These are phyloP conservation scores for Kluyveromyces wickerhamii DNA, from an alignment of 805 yeast species.

Conservation along the genomic window DNA sequence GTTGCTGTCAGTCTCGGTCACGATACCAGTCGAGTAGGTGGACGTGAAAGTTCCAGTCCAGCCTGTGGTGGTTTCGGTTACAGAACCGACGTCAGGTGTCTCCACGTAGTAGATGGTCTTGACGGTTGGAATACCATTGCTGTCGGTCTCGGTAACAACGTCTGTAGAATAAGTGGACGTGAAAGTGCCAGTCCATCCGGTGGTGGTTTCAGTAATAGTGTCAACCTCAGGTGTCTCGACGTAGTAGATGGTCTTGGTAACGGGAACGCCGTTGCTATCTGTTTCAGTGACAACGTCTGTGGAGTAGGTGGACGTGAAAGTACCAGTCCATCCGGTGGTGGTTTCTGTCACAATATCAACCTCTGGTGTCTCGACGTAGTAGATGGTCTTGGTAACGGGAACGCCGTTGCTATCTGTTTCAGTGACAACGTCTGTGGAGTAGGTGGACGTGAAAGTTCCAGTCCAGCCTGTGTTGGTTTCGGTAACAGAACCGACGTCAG, in stretches of 20 bases:
- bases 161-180: constrained; percentile 4
- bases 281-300: constrained; percentile 1
- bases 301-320: constrained; percentile 2
- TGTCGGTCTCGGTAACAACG: constrained; percentile 8
- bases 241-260: neutral
- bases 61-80: neutral
- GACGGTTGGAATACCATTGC: constrained; percentile 7
- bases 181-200: neutral
- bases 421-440: constrained; percentile 1
- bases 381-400: constrained; percentile 10
- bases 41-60: neutral
- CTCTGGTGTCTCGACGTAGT: constrained; percentile 14
- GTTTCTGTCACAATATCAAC: neutral
- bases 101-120: constrained; percentile 8
- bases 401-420: constrained; percentile 10
- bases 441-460: constrained; percentile 2
- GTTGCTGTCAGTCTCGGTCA: too few species aligned
- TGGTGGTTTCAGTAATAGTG: neutral
- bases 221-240: constrained; percentile 1
- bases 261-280: constrained; percentile 1
- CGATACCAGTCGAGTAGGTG: neutral
- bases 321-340: constrained; percentile 2
- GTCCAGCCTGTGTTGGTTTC: neutral
- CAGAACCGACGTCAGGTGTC: neutral
- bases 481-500: constrained; percentile 6